Evolutionary conservation across 1,139 yeast species (phyloP).

Genomic region (Yamadazyma atmosphaerica): DNA sequence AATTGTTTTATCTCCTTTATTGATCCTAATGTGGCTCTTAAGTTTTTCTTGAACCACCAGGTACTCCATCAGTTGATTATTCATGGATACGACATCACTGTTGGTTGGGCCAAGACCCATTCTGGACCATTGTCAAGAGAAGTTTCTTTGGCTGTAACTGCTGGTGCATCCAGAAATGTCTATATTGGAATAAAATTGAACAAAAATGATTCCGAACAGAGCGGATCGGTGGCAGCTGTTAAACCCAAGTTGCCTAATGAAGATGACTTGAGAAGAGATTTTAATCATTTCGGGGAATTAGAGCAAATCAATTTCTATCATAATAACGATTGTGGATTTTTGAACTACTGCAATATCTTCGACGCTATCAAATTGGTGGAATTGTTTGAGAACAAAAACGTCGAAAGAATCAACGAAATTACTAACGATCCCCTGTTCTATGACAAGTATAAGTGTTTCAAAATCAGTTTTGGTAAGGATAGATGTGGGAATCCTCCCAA

Average conservation of each 20-base stretch:
- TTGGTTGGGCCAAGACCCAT: conserved; percentile 50
- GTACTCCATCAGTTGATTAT: conserved; percentile 46
- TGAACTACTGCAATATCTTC: conserved; percentile 41
- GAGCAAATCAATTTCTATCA: conserved; percentile 50
- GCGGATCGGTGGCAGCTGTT: no score
- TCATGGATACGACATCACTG: conserved; percentile 46
- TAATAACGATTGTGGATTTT: conserved; percentile 47
- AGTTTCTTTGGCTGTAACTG: conserved; percentile 45
- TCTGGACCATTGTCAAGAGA: conserved; percentile 42
- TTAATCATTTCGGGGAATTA: conserved; percentile 39
- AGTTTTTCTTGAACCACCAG: conserved; percentile 45
- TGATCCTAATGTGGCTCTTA: conserved; percentile 43
- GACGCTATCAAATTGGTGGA: conserved; percentile 42
- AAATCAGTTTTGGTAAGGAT: conserved; percentile 49
- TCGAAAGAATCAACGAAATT: conserved; percentile 19
- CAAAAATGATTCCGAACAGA: conserved; percentile 16
- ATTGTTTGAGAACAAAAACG: conserved; percentile 26
- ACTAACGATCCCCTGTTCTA: conserved; percentile 34
- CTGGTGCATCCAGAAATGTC: conserved; percentile 51
- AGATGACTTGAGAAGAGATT: conserved; percentile 41
- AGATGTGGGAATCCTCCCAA: conserved; percentile 51
- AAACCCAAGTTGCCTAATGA: conserved; percentile 36
- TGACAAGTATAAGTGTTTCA: conserved; percentile 37
- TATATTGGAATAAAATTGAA: conserved; percentile 42
- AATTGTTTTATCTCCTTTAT: conserved; percentile 48